Conservation (phyloP, 768 basidiomycete species). For the Auricularia sp. region DNA sequence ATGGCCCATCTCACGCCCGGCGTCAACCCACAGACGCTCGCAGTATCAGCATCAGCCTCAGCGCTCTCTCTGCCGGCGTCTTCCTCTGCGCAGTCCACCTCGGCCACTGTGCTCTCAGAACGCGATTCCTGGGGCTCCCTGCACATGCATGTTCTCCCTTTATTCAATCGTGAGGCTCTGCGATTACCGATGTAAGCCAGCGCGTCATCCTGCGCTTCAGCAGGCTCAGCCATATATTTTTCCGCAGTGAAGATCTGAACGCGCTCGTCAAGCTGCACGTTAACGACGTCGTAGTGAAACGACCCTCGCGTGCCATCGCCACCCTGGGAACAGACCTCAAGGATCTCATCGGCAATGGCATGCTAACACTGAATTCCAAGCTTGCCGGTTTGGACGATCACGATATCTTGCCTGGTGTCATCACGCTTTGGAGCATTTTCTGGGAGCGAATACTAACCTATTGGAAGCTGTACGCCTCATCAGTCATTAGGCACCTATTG, state of each 20-base stretch:
- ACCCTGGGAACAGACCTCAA: slow-evolving; percentile 69
- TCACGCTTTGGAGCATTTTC: slow-evolving; percentile 89
- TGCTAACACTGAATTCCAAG: slow-evolving; percentile 86
- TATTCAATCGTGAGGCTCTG: slow-evolving; percentile 87
- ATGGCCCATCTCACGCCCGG: slow-evolving; percentile 28
- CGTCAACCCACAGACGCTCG: slow-evolving; percentile 44
- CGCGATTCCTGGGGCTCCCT: slow-evolving; percentile 65
- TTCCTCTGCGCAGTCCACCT: slow-evolving; percentile 27
- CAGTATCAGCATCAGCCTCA: slow-evolving; percentile 38
- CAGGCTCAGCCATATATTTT: background rate
- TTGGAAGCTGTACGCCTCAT: slow-evolving; percentile 61
- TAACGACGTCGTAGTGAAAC: slow-evolving; percentile 55
- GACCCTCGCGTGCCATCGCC: slow-evolving; percentile 62
- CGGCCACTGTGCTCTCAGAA: slow-evolving; percentile 25
- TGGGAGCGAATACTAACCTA: slow-evolving; percentile 85
- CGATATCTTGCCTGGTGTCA: slow-evolving; percentile 62
- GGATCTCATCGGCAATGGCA: slow-evolving; percentile 77
- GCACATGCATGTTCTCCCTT: slow-evolving; percentile 78
- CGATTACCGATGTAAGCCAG: slow-evolving; percentile 67
- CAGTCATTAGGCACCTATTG: background rate
- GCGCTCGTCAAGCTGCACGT: slow-evolving; percentile 71
- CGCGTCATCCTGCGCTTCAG: background rate
- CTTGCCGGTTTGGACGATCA: slow-evolving; percentile 68
- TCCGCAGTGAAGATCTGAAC: slow-evolving; percentile 75
- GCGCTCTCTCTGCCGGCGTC: slow-evolving; percentile 25